Conservation (phyloP, 495 filamentous ascomycete species). For the Penicillium bovifimosum region DNA sequence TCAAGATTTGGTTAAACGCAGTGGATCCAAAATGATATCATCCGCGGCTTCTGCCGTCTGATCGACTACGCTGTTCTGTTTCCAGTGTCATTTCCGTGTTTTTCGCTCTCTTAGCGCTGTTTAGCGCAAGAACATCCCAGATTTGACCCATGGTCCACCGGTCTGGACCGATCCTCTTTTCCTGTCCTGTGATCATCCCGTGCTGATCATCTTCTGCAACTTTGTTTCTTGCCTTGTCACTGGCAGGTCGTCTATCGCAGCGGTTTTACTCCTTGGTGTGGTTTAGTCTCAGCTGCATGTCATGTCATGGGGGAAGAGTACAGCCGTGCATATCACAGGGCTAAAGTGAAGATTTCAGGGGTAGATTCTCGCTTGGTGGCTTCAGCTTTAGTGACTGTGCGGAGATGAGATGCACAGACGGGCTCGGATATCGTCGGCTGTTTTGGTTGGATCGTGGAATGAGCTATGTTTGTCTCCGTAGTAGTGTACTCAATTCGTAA, state of each 20-base stretch:
- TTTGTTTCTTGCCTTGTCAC: background rate
- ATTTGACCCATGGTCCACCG: background rate
- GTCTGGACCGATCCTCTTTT: background rate
- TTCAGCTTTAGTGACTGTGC: background rate
- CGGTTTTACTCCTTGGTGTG: no score
- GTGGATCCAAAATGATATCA: constrained; percentile 23
- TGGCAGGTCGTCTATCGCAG: background rate
- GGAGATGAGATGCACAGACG: background rate
- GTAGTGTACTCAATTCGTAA: no score
- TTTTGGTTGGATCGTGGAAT: no score
- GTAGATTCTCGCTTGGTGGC: background rate
- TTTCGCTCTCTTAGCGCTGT: no score
- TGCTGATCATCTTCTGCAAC: background rate
- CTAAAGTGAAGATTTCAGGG: background rate
- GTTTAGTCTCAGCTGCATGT: background rate
- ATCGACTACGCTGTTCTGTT: constrained; percentile 12
- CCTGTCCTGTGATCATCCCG: background rate
- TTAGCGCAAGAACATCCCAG: no score
- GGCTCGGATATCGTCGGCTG: background rate
- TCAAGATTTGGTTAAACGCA: constrained; percentile 14
- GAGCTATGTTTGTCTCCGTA: no score
- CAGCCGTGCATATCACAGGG: background rate
- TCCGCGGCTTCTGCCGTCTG: constrained; percentile 24
- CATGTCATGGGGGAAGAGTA: background rate
- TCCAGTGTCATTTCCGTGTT: background rate